phyloP scores from a whole-genome alignment of 768 basidiomycete genomes.

The Podaxis mareebaensis region DNA sequence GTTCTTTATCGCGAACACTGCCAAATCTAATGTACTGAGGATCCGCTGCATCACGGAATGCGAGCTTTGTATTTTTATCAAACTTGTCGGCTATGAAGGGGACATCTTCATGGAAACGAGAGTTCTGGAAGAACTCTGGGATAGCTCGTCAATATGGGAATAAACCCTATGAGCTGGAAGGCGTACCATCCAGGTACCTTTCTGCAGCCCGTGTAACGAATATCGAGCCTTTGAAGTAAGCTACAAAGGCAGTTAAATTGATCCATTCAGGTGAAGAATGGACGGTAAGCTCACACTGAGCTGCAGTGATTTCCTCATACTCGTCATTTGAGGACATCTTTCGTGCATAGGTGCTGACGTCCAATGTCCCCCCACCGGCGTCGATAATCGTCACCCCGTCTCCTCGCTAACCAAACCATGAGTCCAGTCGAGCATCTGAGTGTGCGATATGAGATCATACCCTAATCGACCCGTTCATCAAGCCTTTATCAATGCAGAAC shows the following conservation, averaged over 20 bases:
- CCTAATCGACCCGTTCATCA: conserved; percentile 35
- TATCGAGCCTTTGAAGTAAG: conserved; percentile 44
- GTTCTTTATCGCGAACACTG: conserved; percentile 39
- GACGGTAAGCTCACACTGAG: conserved; percentile 31
- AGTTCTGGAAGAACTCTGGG: conserved; percentile 37
- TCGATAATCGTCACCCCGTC: conserved; percentile 54
- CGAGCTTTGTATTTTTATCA: conserved; percentile 47
- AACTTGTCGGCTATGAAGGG: conserved; percentile 43
- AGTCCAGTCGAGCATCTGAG: not conserved
- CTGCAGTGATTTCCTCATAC: conserved; percentile 43
- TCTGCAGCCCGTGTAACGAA: conserved; percentile 41
- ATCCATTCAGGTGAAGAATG: not conserved
- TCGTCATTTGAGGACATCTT: conserved; percentile 20
- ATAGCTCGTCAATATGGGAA: not conserved
- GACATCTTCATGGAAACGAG: conserved; percentile 42
- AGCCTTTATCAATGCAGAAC: conserved; percentile 47
- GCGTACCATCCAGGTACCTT: conserved; percentile 34
- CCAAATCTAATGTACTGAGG: conserved; percentile 52
- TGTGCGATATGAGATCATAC: conserved; percentile 17
- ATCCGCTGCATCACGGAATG: conserved; percentile 40
- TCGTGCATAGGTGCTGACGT: conserved; percentile 52
- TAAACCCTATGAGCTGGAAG: not conserved
- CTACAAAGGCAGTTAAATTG: conserved; percentile 24
- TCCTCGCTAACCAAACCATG: conserved; percentile 29
- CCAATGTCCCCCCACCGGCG: conserved; percentile 62